Percentiles rank a stretch among this genome's conserved stretches.
Conservation (phyloP, 495 filamentous ascomycete genomes). For the Neurospora sp. region DNA sequence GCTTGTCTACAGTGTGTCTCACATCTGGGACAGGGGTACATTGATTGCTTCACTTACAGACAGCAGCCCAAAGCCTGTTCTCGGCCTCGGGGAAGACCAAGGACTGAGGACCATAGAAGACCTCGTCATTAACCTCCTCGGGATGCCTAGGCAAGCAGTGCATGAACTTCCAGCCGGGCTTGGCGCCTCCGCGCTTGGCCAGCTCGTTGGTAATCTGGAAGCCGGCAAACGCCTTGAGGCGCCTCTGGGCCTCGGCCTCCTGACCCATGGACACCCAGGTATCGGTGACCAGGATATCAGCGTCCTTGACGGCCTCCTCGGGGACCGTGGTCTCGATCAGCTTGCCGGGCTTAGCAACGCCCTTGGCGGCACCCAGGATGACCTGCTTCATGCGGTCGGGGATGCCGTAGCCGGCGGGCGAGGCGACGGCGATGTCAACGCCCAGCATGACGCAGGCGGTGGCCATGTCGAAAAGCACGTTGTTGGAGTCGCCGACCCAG, state of each 20-base stretch:
- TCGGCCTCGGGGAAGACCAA: conserved; percentile 91
- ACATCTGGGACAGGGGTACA: neutral
- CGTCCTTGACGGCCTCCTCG: conserved; percentile 79
- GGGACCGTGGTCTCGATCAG: conserved; percentile 67
- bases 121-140: conserved; percentile 89
- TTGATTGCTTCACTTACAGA: conserved; percentile 38
- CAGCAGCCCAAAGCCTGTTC: conserved; percentile 84
- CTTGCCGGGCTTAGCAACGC: conserved; percentile 48
- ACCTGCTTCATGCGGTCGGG: conserved; percentile 56
- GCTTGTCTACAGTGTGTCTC: neutral
- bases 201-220: conserved; percentile 83
- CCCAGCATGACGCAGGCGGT: conserved; percentile 80
- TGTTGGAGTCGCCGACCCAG: conserved; percentile 96
- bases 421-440: conserved; percentile 74
- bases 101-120: conserved; percentile 74
- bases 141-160: conserved; percentile 91
- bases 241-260: conserved; percentile 67
- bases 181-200: conserved; percentile 75
- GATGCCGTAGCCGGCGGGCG: conserved; percentile 73
- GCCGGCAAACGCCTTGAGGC: conserved; percentile 71
- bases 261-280: conserved; percentile 98
- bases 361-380: conserved; percentile 51
- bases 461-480: conserved; percentile 87
- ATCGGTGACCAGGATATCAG: conserved; percentile 87
- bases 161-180: conserved; percentile 93